Percentiles rank a stretch among this genome's conserved stretches.
Evolutionary conservation across 768 basidiomycete genomes (phyloP).

Genomic region (Lentinula lateritia): DNA sequence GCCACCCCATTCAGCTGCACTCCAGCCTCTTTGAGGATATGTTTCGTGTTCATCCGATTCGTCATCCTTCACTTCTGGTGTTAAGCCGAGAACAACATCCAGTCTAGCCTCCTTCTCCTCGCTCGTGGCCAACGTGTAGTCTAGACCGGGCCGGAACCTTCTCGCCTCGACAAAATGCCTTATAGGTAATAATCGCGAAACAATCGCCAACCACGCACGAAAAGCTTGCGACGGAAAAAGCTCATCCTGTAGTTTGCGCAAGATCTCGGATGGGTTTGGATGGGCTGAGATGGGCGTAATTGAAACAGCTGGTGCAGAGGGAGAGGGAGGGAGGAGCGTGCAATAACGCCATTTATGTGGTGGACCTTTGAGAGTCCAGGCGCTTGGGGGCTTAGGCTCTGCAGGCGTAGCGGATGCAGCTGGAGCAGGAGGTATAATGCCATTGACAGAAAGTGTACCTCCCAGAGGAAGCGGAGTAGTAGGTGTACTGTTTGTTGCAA

Average conservation of each 20-base stretch:
- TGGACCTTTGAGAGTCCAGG: slow-evolving; percentile 78
- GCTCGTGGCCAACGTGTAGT: slow-evolving; percentile 91
- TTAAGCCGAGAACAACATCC: slow-evolving; percentile 84
- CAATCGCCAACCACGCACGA: slow-evolving; percentile 80
- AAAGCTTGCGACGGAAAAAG: slow-evolving; percentile 80
- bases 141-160: slow-evolving; percentile 86
- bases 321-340: slow-evolving; percentile 40
- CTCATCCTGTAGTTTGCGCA: slow-evolving; percentile 68
- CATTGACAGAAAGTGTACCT: background rate
- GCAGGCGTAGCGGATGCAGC: background rate
- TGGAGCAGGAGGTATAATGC: background rate
- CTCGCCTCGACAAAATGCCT: slow-evolving; percentile 74
- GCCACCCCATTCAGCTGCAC: slow-evolving; percentile 78
- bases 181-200: slow-evolving; percentile 69
- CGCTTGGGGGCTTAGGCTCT: slow-evolving; percentile 14
- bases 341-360: slow-evolving; percentile 96
- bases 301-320: slow-evolving; percentile 33
- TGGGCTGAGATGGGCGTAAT: slow-evolving; percentile 50
- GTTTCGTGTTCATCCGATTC: slow-evolving; percentile 9
- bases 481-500: background rate
- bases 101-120: slow-evolving; percentile 76
- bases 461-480: background rate
- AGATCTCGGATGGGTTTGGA: slow-evolving; percentile 48
- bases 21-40: slow-evolving; percentile 46
- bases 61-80: slow-evolving; percentile 48